Evolutionary conservation across 805 yeast genomes (phyloP).

Genomic region (Starmera pachycereana): DNA sequence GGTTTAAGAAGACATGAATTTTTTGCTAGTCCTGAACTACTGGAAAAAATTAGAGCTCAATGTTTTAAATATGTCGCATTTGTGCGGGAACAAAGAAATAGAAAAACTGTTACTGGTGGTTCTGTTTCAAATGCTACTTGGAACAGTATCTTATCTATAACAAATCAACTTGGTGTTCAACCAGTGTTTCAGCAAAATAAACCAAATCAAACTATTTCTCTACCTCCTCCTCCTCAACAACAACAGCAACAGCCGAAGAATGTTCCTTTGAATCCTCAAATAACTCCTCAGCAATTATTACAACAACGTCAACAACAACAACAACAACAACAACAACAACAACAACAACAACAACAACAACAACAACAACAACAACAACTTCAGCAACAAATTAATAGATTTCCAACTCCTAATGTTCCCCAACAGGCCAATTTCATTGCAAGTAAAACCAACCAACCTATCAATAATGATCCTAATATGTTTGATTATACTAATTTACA

Average conservation of each 20-base stretch:
- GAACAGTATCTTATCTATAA: neutral
- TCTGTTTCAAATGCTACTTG: neutral
- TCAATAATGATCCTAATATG: neutral
- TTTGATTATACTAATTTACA: slow-evolving; percentile 1
- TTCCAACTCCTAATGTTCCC: neutral
- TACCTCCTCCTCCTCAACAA: slow-evolving; percentile 5
- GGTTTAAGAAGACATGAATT: slow-evolving; percentile 53
- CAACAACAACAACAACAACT: slow-evolving; percentile 14
- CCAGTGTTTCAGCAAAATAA: neutral
- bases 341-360: slow-evolving; percentile 18
- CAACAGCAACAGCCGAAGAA: slow-evolving; percentile 9
- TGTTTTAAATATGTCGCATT: slow-evolving; percentile 66
- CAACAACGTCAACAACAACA: slow-evolving; percentile 19
- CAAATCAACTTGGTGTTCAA: neutral
- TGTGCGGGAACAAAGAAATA: slow-evolving; percentile 51
- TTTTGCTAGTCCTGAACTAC: slow-evolving; percentile 61
- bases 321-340: slow-evolving; percentile 14
- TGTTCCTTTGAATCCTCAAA: slow-evolving; percentile 12
- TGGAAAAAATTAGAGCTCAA: slow-evolving; percentile 61
- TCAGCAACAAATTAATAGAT: slow-evolving; percentile 8
- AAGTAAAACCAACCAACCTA: neutral
- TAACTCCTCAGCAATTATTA: slow-evolving; percentile 18
- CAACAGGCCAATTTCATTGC: slow-evolving; percentile 3
- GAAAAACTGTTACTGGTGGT: slow-evolving; percentile 16
- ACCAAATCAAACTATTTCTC: slow-evolving; percentile 1